These are phyloP conservation scores for Penicillium psychrosexuale DNA, from an alignment of 2,329 filamentous ascomycete genomes.

Conservation along the genomic window DNA sequence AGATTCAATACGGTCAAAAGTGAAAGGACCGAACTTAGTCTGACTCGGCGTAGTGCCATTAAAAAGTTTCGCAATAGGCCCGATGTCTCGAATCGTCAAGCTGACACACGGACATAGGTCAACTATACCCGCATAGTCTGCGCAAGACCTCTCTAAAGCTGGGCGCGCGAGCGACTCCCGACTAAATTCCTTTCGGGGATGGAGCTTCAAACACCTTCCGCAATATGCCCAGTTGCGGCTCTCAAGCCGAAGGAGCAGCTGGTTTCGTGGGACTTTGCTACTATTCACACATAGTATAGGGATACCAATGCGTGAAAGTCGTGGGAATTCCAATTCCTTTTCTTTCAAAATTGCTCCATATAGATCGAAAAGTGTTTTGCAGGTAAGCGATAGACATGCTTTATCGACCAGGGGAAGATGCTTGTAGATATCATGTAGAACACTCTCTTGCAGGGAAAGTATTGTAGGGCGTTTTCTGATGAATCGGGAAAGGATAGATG, in stretches of 20 bases:
- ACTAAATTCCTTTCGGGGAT: conserved; percentile 9
- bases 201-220: conserved; percentile 12
- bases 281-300: conserved; percentile 15
- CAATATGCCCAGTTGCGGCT: conserved; percentile 13
- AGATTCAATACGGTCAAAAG: background rate
- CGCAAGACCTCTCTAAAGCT: conserved; percentile 8
- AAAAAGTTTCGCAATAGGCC: conserved; percentile 7
- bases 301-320: conserved; percentile 2
- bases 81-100: conserved; percentile 9
- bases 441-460: conserved; percentile 8
- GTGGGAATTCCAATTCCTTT: conserved; percentile 7
- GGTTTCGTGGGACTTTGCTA: conserved; percentile 1
- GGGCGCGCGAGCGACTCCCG: background rate
- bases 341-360: conserved; percentile 6
- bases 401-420: conserved; percentile 9
- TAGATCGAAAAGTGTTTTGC: conserved; percentile 11
- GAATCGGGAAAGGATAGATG: background rate
- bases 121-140: conserved; percentile 6
- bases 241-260: conserved; percentile 14
- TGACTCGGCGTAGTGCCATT: background rate
- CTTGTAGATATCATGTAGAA: conserved; percentile 5
- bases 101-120: conserved; percentile 13
- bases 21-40: conserved; percentile 3
- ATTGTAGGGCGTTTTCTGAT: background rate
- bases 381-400: conserved; percentile 15